Conservation (phyloP, 495 filamentous ascomycete genomes). For the Aspergillus cristatus region DNA sequence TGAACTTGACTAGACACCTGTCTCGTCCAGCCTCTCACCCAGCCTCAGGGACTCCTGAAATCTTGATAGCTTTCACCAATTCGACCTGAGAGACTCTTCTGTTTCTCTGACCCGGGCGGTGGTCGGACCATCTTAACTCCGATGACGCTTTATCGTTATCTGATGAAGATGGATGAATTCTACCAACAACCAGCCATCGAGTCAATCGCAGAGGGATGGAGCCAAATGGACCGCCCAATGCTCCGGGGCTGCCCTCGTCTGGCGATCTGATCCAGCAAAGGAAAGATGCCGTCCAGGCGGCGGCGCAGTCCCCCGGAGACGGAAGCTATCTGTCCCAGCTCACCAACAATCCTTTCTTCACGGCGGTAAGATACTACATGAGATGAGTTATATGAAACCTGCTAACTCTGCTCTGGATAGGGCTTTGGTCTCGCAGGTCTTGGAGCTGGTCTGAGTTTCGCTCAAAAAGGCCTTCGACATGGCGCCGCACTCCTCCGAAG, state of each 20-base stretch:
- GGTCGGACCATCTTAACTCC: slow-evolving; percentile 5
- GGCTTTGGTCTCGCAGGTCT: slow-evolving; percentile 82
- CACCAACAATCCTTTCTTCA: slow-evolving; percentile 60
- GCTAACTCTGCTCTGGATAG: too few species aligned
- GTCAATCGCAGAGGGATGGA: too few species aligned
- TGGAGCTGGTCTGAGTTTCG: slow-evolving; percentile 65
- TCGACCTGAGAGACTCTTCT: too few species aligned
- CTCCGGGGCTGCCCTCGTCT: slow-evolving; percentile 23
- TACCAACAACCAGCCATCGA: too few species aligned
- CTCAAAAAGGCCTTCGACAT: slow-evolving; percentile 61
- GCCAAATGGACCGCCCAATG: slow-evolving; percentile 25
- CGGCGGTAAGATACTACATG: slow-evolving; percentile 54
- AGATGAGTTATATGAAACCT: too few species aligned
- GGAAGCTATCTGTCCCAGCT: slow-evolving; percentile 45
- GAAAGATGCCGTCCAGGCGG: slow-evolving; percentile 22
- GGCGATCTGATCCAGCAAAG: slow-evolving; percentile 32
- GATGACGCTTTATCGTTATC: slow-evolving; percentile 2
- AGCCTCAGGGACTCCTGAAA: too few species aligned
- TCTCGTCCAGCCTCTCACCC: too few species aligned
- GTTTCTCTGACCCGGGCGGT: too few species aligned
- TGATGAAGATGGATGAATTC: too few species aligned
- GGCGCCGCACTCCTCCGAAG: slow-evolving; percentile 63
- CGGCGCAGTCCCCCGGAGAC: slow-evolving; percentile 25
- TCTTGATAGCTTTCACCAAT: too few species aligned
- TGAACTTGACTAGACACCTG: too few species aligned